Evolutionary conservation across 2,329 filamentous ascomycete species (phyloP), one percentile per base, ranked within the genome.

Genomic region (Elsinoe perseae): DNA sequence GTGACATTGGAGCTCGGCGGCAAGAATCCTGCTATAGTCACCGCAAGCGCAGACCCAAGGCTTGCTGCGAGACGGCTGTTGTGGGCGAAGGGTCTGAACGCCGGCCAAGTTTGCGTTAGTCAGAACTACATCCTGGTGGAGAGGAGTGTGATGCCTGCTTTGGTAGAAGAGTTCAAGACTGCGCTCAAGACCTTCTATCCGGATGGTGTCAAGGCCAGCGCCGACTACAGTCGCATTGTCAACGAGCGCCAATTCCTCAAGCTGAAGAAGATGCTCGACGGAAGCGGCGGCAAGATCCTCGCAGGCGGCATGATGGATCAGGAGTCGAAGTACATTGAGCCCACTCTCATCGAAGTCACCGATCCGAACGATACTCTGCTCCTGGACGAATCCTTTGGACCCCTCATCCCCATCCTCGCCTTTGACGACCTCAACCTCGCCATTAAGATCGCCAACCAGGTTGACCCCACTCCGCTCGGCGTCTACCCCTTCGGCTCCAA

Each of bases 61-160:
- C 76, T 96, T 50, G 91, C 92, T 1, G 92, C 93, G 4, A 81
- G 87, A 58, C 81, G 93, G 32, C 77, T 97, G 55, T 75, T 95
- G 46, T 98, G 91, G 90, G 87, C 85, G 50, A 98, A 97, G 79
- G 79, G 82, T 3, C 69, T 89, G 59, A 93, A 93, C 68, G 86
- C 87, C 3, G 93, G 93, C 21, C 93, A 98, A 73, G 80, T 96
- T 61, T 98, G 93, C 70, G 81, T 96, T 61, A 89, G 85, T 23
- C 90, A 96, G 66, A 96, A 97, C 76, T 96, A 95, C 72, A 84
- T 88, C 54, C 78, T 96, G 53, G 82, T 95, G 25, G 89, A 97
- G 68, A 83, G 82, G 62, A 80, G 83, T 44, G 77, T 92, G 3
- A 73, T 92, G 25, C 77, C 83, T 12, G 75, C 79, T 25, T 89